These are phyloP conservation scores for Globisporangium abappressorium DNA, from an alignment of 352 stramenopile species.

Conservation along the genomic window DNA sequence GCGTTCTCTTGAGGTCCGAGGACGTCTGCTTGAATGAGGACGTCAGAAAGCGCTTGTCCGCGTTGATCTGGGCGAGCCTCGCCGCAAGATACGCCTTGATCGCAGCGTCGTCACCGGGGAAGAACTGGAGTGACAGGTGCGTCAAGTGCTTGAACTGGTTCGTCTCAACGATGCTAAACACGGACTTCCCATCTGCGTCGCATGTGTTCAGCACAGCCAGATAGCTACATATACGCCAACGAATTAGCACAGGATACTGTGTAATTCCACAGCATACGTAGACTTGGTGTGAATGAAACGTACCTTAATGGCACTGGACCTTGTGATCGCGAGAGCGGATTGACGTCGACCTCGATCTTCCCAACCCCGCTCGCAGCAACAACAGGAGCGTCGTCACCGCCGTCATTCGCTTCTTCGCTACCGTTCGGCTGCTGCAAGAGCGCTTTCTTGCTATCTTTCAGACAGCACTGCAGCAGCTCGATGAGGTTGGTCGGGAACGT, in stretches of 20 bases:
- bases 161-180: constrained; percentile 93
- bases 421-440: constrained; percentile 15
- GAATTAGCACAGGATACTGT: not conserved
- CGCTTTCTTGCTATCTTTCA: constrained; percentile 63
- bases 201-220: constrained; percentile 79
- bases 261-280: not conserved
- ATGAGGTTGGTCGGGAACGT: constrained; percentile 92
- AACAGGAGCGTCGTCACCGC: constrained; percentile 9
- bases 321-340: constrained; percentile 47
- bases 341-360: constrained; percentile 14
- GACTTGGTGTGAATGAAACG: not conserved
- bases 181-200: constrained; percentile 51
- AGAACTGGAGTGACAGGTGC: constrained; percentile 89
- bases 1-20: constrained; percentile 37
- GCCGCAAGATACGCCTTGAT: constrained; percentile 92
- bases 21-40: constrained; percentile 43
- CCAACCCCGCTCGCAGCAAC: not conserved
- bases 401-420: not conserved
- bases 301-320: constrained; percentile 72
- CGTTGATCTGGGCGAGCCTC: constrained; percentile 78
- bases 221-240: constrained; percentile 39
- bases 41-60: constrained; percentile 40
- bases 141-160: constrained; percentile 95
- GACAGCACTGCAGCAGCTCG: constrained; percentile 88
- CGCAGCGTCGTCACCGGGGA: constrained; percentile 77